Base-by-base conservation (phyloP, 106 monocot genomes). In the Dendrobium huoshanense region DNA sequence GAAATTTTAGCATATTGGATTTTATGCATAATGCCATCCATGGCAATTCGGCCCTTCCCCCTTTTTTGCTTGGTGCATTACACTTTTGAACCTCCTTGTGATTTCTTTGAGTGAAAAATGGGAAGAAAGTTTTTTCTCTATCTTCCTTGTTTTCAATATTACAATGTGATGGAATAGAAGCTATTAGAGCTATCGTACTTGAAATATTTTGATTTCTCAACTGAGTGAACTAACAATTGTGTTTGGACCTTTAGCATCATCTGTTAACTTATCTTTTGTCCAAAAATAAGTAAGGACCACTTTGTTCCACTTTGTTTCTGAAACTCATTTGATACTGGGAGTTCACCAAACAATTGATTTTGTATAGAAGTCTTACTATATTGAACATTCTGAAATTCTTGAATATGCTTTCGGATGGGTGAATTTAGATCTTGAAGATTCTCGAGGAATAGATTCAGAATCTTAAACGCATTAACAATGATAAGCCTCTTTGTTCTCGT, bases 41-140 rank as follows among this genome's bases (percentile, higher is more conserved):
- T 82, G 31, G 88, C 81, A 42, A 82, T 76, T 56, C 77, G 24
- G 77, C 79, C 75, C 73, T 82, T 51, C 2, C 13, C 51, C 51
- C 13, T 3, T 37, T 86, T 80, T 55, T 87, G 47, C 59, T 78
- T 67, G 83, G 83, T 68, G 83, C 85, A 89, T 81, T 18, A 81
- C 58, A 77, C 80, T 73, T 76, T 72, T 87, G 55, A 92, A 77
- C 87, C 78, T 85, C 78, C 79, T 83, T 22, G 73, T 87, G 16
- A 89, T 83, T 54, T 92, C 82, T 80, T 82, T 83, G 17, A 92
- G 61, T 48, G 87, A 89, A 80, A 92, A 92, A 51, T 51, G 51
- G 13, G 51, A 51, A 16, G 43, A 51, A 72, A 47, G 29, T 55
- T 59, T 85, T 85, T 51, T 78, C 83, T 40, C 25, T 77, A 4